These are phyloP conservation scores for Colletotrichum simmondsii DNA, from an alignment of 2,329 filamentous ascomycete species.

Conservation along the genomic window DNA sequence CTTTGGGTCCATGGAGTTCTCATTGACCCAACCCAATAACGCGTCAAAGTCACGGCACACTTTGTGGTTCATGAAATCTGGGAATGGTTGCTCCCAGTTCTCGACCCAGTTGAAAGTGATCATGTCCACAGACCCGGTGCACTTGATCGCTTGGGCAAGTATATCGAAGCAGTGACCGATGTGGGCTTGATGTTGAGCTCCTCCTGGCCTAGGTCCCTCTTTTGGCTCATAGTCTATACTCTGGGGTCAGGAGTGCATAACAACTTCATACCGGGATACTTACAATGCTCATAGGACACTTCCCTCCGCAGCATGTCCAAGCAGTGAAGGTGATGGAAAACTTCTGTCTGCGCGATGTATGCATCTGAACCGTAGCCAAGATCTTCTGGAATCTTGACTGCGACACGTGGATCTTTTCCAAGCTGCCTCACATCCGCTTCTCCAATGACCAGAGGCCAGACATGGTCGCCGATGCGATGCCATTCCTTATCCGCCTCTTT, in stretches of 20 bases:
- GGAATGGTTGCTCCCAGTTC: constrained; percentile 41
- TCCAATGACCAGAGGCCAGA: constrained; percentile 9
- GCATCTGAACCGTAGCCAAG: constrained; percentile 44
- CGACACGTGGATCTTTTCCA: constrained; percentile 42
- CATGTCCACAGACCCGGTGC: constrained; percentile 41
- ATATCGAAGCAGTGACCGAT: constrained; percentile 44
- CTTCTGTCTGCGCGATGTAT: constrained; percentile 47
- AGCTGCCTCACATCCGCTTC: constrained; percentile 25
- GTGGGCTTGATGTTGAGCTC: constrained; percentile 37
- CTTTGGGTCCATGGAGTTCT: constrained; percentile 18
- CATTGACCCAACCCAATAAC: constrained; percentile 31
- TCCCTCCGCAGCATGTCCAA: constrained; percentile 45
- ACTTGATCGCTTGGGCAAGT: constrained; percentile 44
- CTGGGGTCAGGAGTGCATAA: background rate
- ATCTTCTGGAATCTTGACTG: constrained; percentile 40
- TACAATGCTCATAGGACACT: constrained; percentile 20
- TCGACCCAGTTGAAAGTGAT: constrained; percentile 46
- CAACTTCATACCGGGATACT: background rate
- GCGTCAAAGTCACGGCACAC: constrained; percentile 44
- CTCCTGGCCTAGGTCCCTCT: constrained; percentile 16
- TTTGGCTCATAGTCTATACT: background rate
- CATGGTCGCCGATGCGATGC: constrained; percentile 18
- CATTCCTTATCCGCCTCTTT: constrained; percentile 10
- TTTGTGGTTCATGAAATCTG: constrained; percentile 45
- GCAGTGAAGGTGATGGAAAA: constrained; percentile 52